Base-by-base conservation (phyloP, 2,329 filamentous ascomycete species). In the Paraconiothyrium brasiliense region DNA sequence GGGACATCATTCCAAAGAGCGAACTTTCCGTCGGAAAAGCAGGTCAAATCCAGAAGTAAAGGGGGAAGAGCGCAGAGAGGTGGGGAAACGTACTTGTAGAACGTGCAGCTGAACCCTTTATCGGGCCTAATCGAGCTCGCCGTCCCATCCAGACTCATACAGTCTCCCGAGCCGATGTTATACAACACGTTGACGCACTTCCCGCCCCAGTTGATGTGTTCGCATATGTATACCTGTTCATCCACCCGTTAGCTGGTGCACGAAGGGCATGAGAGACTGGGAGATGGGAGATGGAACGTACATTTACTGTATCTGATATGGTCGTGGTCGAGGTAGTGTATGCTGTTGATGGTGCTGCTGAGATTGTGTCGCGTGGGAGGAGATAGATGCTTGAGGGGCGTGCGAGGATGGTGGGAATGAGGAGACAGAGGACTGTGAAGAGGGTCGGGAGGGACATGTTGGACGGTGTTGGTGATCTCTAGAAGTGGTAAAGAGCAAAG, bases 161-260 rank as follows among this genome's bases (percentile, higher is more conserved):
- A 77, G 9, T 61, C 57, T 8, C 56, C 56, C 39, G 61, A 61
- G 50, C 70, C 69, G 50, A 71, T 61, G 2, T 59, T 61, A 11
- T 58, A 58, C 44, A 37, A 16, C 0, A 57, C 39, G 52, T 68
- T 55, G 10, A 47, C 50, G 67, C 74, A 76, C 1, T 30, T 46
- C 10, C 72, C 70, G 39, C 46, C 48, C 69, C 70, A 77, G 60
- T 64, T 60, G 49, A 63, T 30, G 61, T 74, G 50, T 37, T 64
- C 48, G 64, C 74, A 76, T 50, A 71, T 64, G 52, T 65, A 72
- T 37, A 77, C 63, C 74, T 76, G 22, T 7, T 6, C 39, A 4
- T 41, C 4, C 27, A 41, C 16, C 14, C 14, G 8, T 41, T 7
- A 41, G 39, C 13, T 6, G 2, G 5, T 41, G 39, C 8, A n/a